A percentile compares a stretch with the other conserved stretches of the same genome.
These are phyloP conservation scores for Ogataea minuta DNA, from an alignment of 805 yeast species.

Conservation along the genomic window DNA sequence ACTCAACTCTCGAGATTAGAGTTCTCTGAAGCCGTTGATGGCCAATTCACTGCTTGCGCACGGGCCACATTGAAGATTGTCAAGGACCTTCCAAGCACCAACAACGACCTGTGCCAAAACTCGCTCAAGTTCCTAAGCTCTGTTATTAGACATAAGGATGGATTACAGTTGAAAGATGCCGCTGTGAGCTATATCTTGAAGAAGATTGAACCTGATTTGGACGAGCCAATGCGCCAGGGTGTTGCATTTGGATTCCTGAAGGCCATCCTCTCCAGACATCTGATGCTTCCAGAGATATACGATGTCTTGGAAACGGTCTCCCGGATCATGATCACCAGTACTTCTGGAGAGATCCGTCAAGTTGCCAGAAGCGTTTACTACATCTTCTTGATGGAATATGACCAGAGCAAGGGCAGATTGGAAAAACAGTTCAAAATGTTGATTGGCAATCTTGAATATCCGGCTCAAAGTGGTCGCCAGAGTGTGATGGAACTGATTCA, in stretches of 20 bases:
- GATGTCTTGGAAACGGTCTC: conserved; percentile 82
- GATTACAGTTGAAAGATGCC: conserved; percentile 61
- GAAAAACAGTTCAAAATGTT: conserved; percentile 80
- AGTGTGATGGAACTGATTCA: conserved; percentile 88
- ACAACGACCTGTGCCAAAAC: conserved; percentile 75
- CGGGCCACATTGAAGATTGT: conserved; percentile 60
- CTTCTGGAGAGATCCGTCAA: conserved; percentile 76
- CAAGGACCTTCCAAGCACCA: conserved; percentile 74
- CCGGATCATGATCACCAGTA: conserved; percentile 86
- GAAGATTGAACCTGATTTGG: conserved; percentile 79
- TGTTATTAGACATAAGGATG: conserved; percentile 65
- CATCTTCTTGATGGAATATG: conserved; percentile 89
- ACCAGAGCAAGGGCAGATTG: conserved; percentile 83
- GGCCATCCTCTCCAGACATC: conserved; percentile 69
- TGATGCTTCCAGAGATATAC: conserved; percentile 83
- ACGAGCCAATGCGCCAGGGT: conserved; percentile 86
- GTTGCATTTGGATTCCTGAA: conserved; percentile 81
- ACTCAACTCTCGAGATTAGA: conserved; percentile 59
- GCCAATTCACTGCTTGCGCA: conserved; percentile 56
- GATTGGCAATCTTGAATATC: conserved; percentile 78
- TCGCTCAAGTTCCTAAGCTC: conserved; percentile 72
- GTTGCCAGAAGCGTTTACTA: conserved; percentile 79
- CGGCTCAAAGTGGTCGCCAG: conserved; percentile 81
- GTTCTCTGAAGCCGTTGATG: conserved; percentile 52
- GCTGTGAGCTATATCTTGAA: conserved; percentile 73